Evolutionary conservation across 148 eudicot species (phyloP).

Genomic region (Rhododendron williamsianum): DNA sequence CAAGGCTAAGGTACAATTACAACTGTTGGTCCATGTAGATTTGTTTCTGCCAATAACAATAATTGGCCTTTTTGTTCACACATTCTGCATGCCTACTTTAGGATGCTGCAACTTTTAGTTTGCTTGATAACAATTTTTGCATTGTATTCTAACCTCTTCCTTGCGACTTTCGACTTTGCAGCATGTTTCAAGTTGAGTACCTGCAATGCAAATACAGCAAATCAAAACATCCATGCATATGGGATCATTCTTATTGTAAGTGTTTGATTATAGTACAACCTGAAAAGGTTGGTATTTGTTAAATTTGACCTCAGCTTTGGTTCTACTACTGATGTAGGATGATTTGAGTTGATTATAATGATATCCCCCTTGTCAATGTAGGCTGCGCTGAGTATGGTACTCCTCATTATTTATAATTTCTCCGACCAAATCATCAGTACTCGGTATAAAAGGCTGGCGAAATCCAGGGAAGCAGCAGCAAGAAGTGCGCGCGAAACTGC

Average conservation of each 20-base stretch:
- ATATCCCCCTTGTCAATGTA: constrained; percentile 23
- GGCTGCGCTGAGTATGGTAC: constrained; percentile 52
- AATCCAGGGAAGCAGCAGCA: constrained; percentile 74
- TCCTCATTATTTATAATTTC: constrained; percentile 71
- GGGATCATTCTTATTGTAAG: constrained; percentile 83
- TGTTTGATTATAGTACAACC: background rate
- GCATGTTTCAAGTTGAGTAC: constrained; percentile 76
- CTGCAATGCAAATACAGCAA: constrained; percentile 57
- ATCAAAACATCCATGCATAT: constrained; percentile 70
- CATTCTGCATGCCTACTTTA: background rate
- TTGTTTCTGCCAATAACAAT: background rate
- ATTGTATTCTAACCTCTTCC: constrained; percentile 8
- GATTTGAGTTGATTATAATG: background rate
- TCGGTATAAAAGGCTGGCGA: constrained; percentile 59
- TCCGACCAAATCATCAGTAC: constrained; percentile 82
- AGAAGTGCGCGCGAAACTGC: constrained; percentile 84
- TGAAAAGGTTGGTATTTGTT: background rate
- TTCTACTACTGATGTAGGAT: background rate
- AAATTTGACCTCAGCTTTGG: background rate
- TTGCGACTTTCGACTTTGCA: constrained; percentile 34
- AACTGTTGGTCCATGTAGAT: background rate
- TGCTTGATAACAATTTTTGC: constrained; percentile 4
- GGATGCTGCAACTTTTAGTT: constrained; percentile 2
- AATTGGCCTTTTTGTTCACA: background rate
- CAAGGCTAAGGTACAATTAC: background rate